Evolutionary conservation across 257 asterid genomes (phyloP).

Genomic region (Verbena officinalis): DNA sequence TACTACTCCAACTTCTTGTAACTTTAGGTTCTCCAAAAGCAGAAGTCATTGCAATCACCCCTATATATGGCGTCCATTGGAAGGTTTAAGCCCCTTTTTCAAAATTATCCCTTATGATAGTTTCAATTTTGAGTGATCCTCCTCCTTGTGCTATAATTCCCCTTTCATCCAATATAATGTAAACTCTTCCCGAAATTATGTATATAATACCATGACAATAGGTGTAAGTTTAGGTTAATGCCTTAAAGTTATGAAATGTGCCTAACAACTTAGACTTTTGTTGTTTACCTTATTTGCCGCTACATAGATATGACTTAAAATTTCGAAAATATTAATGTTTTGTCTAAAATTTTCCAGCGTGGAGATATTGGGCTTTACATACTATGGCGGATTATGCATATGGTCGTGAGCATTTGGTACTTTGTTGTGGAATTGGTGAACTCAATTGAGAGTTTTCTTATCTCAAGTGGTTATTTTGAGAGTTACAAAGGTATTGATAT

Average conservation of each 20-base stretch:
- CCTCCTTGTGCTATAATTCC: too few relatives aligned
- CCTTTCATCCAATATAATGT: too few relatives aligned
- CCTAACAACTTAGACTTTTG: neutral
- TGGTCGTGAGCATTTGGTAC: slow-evolving; percentile 68
- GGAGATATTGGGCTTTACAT: slow-evolving; percentile 52
- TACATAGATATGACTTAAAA: neutral
- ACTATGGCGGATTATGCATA: slow-evolving; percentile 70
- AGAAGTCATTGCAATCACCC: too few relatives aligned
- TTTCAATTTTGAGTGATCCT: too few relatives aligned
- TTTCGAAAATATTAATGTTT: slow-evolving; percentile 29
- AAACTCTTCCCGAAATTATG: too few relatives aligned
- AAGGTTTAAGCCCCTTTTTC: too few relatives aligned
- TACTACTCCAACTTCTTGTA: too few relatives aligned
- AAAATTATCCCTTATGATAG: too few relatives aligned
- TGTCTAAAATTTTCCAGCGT: slow-evolving; percentile 41
- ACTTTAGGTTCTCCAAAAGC: too few relatives aligned
- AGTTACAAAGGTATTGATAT: slow-evolving; percentile 56
- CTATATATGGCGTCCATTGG: too few relatives aligned
- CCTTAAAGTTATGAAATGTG: neutral
- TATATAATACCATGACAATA: neutral
- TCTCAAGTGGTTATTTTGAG: slow-evolving; percentile 59
- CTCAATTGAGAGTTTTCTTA: slow-evolving; percentile 70
- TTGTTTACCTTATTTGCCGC: neutral
- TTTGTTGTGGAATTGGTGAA: slow-evolving; percentile 45
- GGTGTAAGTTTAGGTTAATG: slow-evolving; percentile 10